Evolutionary conservation across 306 rosid species (phyloP), one percentile per base, ranked within the genome.

Genomic region (Spatholobus suberectus): DNA sequence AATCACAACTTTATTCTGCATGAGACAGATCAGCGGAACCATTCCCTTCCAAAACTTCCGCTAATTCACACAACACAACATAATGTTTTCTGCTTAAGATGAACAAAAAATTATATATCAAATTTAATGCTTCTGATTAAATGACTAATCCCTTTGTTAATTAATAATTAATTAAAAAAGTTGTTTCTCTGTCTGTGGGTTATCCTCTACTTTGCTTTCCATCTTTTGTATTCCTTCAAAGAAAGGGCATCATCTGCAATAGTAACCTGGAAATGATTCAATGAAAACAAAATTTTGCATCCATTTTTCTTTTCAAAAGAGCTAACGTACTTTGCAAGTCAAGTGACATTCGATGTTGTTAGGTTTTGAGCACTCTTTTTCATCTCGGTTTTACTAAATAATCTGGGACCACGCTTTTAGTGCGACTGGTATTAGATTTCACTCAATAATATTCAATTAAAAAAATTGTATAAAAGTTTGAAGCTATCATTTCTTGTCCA

Each of bases 321-420:
- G 40, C 40, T 59, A 23, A 55, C 69, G 17, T 77, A 26, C 18
- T 20, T 11, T 43, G 57, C 55, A 77, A 85, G 83, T 59, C 67
- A 63, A 78, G 75, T 37, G 79, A 17, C 40, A 70, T 47, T 51
- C 83, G 76, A 59, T 76, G 75, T 32, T 75, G 58, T 41, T 75
- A 0, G 44, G 55, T 17, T 52, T 66, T 52, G 3, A 65, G 44
- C 70, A 32, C 46, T 35, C 27, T 6, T 34, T 34, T 35, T 35
- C 26, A 65, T 35, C 26, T 66, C 24, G 24, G 23, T 67, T 41
- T 21, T 18, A 20, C 54, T 41, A 41, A 21, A 69, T 40, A 40
- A 69, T 69, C 4, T 38, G 24, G 35, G 52, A 20, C 74, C 74
- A 69, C 8, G 12, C 20, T 21, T 11, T 69, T 69, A 40, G 54